A percentile compares a stretch with the other conserved stretches of the same genome.
These are phyloP conservation scores for Geranomyces michiganensis DNA, from an alignment of 192 early-diverging fungal genomes.

Conservation along the genomic window DNA sequence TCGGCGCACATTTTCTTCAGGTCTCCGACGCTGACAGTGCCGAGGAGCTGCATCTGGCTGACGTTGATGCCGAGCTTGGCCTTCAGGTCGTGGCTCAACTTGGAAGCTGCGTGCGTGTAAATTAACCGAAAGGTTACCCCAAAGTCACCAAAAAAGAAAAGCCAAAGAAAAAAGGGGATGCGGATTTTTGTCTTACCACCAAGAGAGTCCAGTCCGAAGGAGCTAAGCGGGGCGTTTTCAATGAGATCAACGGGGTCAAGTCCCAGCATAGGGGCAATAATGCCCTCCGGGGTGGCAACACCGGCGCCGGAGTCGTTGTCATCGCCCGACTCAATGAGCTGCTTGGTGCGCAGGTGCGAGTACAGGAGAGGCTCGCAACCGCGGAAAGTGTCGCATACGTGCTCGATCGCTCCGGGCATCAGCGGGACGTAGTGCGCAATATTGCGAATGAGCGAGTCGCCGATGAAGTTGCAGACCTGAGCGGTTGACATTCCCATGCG, in stretches of 20 bases:
- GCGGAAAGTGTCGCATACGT: neutral
- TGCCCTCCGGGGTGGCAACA: neutral
- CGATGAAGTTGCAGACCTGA: slow-evolving; percentile 27
- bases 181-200: neutral
- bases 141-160: neutral
- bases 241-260: slow-evolving; percentile 1
- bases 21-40: slow-evolving; percentile 7
- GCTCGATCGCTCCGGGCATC: neutral
- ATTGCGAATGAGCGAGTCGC: slow-evolving; percentile 3
- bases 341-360: neutral
- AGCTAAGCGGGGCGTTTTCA: slow-evolving; percentile 9
- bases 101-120: slow-evolving; percentile 6
- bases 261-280: neutral
- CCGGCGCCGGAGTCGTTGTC: neutral
- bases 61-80: slow-evolving; percentile 14
- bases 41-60: slow-evolving; percentile 21
- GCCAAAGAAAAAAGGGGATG: too few species aligned
- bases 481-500: slow-evolving; percentile 19
- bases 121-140: neutral
- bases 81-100: slow-evolving; percentile 17
- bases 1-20: slow-evolving; percentile 22
- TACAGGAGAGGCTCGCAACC: slow-evolving; percentile 3
- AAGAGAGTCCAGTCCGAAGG: slow-evolving; percentile 8
- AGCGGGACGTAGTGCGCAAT: neutral
- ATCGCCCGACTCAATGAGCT: neutral